Conservation (phyloP, 2,329 filamentous ascomycete species). For the Tolypocladium inflatum region DNA sequence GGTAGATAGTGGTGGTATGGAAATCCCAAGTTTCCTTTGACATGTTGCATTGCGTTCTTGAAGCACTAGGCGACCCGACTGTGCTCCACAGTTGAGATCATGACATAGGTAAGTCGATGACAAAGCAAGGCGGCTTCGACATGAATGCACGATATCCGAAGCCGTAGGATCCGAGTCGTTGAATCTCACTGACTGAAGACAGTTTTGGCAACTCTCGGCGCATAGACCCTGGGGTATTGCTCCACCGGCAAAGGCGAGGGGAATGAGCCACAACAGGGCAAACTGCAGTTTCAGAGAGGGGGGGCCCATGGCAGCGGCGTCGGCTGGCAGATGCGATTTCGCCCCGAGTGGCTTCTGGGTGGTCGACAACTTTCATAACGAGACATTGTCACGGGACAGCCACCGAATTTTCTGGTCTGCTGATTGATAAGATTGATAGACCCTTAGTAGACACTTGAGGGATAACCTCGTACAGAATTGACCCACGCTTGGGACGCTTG, state of each 20-base stretch:
- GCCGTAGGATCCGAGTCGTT: background rate
- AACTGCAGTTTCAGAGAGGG: background rate
- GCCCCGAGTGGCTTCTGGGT: background rate
- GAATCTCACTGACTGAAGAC: background rate
- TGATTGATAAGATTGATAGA: background rate
- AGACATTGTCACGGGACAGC: no score
- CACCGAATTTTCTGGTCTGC: background rate
- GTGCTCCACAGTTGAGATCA: background rate
- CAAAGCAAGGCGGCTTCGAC: background rate
- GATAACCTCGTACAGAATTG: no score
- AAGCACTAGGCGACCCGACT: background rate
- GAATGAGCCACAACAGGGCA: background rate
- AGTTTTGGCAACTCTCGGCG: background rate
- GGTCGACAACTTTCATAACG: background rate
- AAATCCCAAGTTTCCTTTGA: background rate
- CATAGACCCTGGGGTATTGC: background rate
- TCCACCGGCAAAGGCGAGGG: background rate
- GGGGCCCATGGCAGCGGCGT: background rate
- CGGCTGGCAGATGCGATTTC: background rate
- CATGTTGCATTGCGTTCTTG: conserved; percentile 3
- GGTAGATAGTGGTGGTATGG: background rate
- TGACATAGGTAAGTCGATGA: conserved; percentile 3
- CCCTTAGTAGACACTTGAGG: no score
- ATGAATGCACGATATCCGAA: background rate
- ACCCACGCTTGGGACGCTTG: background rate